Conservation (phyloP, 192 early-diverging fungal species). For the Coemansia sp. region DNA sequence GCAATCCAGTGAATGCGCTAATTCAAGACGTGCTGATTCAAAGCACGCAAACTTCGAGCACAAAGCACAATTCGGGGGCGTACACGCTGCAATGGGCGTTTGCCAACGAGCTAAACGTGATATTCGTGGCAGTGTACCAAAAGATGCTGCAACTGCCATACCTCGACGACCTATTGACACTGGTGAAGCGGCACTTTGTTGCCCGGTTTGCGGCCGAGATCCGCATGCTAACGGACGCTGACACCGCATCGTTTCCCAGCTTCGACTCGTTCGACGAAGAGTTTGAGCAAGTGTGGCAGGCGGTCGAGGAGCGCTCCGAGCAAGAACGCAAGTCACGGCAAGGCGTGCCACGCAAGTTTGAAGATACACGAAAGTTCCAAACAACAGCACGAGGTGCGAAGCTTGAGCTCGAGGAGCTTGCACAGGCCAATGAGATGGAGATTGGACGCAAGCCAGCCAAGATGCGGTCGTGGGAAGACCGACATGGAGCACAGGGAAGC, state of each 20-base stretch:
- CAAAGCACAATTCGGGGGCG: slow-evolving; percentile 60
- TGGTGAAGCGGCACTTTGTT: slow-evolving; percentile 67
- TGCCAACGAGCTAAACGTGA: slow-evolving; percentile 76
- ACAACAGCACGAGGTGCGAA: slow-evolving; percentile 61
- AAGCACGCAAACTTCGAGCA: slow-evolving; percentile 59
- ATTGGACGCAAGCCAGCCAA: slow-evolving; percentile 15
- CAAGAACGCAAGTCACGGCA: slow-evolving; percentile 44
- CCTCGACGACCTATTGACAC: slow-evolving; percentile 77
- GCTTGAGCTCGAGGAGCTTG: slow-evolving; percentile 49
- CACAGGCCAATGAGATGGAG: slow-evolving; percentile 31
- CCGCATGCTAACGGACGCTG: slow-evolving; percentile 19
- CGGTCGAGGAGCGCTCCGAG: slow-evolving; percentile 66
- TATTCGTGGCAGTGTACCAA: slow-evolving; percentile 85
- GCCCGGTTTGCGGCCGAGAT: slow-evolving; percentile 55
- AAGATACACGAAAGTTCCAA: slow-evolving; percentile 75
- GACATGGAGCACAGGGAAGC: slow-evolving; percentile 8
- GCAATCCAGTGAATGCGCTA: slow-evolving; percentile 69
- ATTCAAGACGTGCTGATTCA: slow-evolving; percentile 80
- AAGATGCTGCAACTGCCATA: slow-evolving; percentile 84
- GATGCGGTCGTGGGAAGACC: slow-evolving; percentile 43
- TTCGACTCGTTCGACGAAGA: slow-evolving; percentile 62
- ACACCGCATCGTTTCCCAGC: slow-evolving; percentile 27
- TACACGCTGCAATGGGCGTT: slow-evolving; percentile 78
- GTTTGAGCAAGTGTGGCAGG: slow-evolving; percentile 66
- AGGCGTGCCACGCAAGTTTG: slow-evolving; percentile 72